These are phyloP conservation scores for Capsella bursapastoris DNA, from an alignment of 345 rosid genomes.

Conservation along the genomic window DNA sequence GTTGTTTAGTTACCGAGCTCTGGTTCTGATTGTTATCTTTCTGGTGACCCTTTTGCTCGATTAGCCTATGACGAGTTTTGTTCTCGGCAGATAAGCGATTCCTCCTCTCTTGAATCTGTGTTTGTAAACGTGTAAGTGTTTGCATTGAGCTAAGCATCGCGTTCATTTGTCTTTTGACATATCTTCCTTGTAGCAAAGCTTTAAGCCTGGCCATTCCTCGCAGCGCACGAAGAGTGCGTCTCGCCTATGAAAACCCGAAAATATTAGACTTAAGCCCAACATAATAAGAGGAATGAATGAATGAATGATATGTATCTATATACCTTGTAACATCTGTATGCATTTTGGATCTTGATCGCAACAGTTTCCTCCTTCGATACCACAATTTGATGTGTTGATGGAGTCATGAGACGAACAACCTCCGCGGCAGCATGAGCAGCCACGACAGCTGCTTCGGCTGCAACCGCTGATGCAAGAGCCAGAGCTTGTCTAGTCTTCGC, in stretches of 20 bases:
- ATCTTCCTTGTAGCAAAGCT: slow-evolving; percentile 66
- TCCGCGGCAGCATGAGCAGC: slow-evolving; percentile 46
- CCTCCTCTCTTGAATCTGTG: slow-evolving; percentile 76
- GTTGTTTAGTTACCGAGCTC: slow-evolving; percentile 55
- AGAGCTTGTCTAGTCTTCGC: slow-evolving; percentile 41
- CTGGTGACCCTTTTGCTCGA: slow-evolving; percentile 57
- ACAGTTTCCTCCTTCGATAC: slow-evolving; percentile 35
- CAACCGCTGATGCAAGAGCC: slow-evolving; percentile 43
- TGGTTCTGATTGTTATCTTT: slow-evolving; percentile 41
- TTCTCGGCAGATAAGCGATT: slow-evolving; percentile 77
- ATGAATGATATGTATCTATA: slow-evolving; percentile 3
- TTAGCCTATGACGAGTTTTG: slow-evolving; percentile 66
- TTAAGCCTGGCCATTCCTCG: slow-evolving; percentile 84
- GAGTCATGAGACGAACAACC: slow-evolving; percentile 34
- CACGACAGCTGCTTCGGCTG: slow-evolving; percentile 45
- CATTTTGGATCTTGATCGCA: slow-evolving; percentile 44
- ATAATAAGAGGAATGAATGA: neutral
- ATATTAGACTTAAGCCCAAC: no score
- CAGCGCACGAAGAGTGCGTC: slow-evolving; percentile 73
- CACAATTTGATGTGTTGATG: slow-evolving; percentile 14
- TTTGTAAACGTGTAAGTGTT: slow-evolving; percentile 77
- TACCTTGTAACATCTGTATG: slow-evolving; percentile 43
- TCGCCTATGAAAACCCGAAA: slow-evolving; percentile 58
- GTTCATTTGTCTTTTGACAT: slow-evolving; percentile 75
- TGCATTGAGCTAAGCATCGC: slow-evolving; percentile 85